Percentiles rank a stretch among this genome's conserved stretches.
These are phyloP conservation scores for Cladosporium sp. DNA, from an alignment of 2,329 filamentous ascomycete genomes.

Conservation along the genomic window DNA sequence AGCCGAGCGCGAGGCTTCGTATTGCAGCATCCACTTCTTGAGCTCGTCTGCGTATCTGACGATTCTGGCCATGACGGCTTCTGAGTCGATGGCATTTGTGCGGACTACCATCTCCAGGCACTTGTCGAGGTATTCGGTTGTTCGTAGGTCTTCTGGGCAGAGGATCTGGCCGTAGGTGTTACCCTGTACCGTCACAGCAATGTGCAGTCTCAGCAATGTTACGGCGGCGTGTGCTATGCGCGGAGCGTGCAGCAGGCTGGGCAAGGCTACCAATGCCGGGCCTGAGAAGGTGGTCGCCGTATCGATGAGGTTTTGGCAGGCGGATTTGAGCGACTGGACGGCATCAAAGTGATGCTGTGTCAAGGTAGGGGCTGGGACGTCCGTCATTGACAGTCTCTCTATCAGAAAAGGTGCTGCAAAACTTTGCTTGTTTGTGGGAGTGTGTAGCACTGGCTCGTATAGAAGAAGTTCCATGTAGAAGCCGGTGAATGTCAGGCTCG, in stretches of 20 bases:
- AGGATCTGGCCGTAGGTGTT: conserved; percentile 32
- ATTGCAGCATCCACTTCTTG: conserved; percentile 16
- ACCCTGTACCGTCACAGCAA: conserved; percentile 28
- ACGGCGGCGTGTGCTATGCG: conserved; percentile 30
- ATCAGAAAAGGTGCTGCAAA: conserved; percentile 35
- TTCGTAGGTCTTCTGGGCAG: conserved; percentile 27
- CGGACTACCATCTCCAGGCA: background rate
- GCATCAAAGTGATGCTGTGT: conserved; percentile 29
- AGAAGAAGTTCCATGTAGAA: conserved; percentile 31
- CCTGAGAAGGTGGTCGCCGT: conserved; percentile 22
- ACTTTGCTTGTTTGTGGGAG: conserved; percentile 31
- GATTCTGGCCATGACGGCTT: conserved; percentile 5
- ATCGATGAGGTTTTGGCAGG: conserved; percentile 29
- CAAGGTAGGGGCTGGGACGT: conserved; percentile 30
- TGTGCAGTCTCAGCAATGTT: conserved; percentile 31
- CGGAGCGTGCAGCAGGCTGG: conserved; percentile 26
- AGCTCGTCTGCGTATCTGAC: background rate
- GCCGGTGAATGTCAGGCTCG: conserved; percentile 27
- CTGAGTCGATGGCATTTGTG: background rate
- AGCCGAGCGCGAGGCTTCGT: conserved; percentile 1
- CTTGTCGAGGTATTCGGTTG: conserved; percentile 31
- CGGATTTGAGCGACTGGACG: conserved; percentile 25
- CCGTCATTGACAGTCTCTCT: conserved; percentile 30
- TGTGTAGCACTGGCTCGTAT: conserved; percentile 34
- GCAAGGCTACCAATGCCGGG: conserved; percentile 23